Conservation (phyloP, 2,329 filamentous ascomycete species). For the Madurella fahalii region DNA sequence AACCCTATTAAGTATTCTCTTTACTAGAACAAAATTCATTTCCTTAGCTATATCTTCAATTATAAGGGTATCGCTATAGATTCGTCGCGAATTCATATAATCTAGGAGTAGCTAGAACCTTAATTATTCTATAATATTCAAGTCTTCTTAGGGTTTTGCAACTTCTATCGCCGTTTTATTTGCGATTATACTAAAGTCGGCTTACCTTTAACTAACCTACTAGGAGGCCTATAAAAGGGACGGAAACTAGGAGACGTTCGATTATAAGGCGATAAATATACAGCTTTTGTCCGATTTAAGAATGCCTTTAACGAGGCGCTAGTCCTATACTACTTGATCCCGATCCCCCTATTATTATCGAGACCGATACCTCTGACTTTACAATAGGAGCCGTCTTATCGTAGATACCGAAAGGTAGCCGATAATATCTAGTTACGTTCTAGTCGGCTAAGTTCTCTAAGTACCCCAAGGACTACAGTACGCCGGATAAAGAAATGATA, state of each 20-base stretch:
- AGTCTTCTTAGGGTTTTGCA: neutral
- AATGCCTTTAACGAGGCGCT: neutral
- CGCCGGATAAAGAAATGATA: neutral
- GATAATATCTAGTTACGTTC: neutral
- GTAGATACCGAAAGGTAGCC: neutral
- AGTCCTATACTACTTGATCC: neutral
- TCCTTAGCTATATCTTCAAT: neutral
- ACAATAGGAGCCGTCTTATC: slow-evolving; percentile 1
- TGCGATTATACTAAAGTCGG: neutral
- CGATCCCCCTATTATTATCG: neutral
- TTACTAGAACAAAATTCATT: neutral
- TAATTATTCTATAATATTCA: neutral
- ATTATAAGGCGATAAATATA: neutral
- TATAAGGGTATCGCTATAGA: neutral
- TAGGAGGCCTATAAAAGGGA: neutral
- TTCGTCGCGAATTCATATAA: neutral
- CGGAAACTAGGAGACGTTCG: neutral
- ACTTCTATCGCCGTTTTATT: neutral
- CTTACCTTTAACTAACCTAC: neutral
- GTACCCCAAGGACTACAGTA: neutral
- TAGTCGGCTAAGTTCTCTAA: neutral
- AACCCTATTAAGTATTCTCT: neutral
- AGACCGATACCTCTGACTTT: neutral
- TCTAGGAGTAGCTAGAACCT: neutral
- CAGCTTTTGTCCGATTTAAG: neutral